These are phyloP conservation scores for Leccinum barrowsii DNA, from an alignment of 768 basidiomycete species.

Conservation along the genomic window DNA sequence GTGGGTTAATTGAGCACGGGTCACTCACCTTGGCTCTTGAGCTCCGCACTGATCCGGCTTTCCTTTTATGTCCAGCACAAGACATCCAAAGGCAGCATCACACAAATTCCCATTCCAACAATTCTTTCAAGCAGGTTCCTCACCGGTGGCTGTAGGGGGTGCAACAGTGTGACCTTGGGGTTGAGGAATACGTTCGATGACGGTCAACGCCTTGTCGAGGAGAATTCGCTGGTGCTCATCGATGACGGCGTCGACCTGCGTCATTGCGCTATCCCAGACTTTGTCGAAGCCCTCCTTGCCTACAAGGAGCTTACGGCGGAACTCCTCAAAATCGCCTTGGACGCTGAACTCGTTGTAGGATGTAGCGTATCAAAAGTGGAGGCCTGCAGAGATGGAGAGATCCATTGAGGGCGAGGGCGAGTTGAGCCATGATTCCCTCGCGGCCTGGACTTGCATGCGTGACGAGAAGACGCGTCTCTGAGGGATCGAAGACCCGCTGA, in stretches of 20 bases:
- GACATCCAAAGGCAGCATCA: slow-evolving; percentile 89
- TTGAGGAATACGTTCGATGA: slow-evolving; percentile 77
- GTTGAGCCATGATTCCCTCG: slow-evolving; percentile 89
- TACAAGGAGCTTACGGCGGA: slow-evolving; percentile 70
- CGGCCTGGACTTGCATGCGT: slow-evolving; percentile 91
- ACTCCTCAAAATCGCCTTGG: slow-evolving; percentile 84
- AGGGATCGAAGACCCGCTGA: slow-evolving; percentile 85
- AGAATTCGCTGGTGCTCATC: slow-evolving; percentile 86
- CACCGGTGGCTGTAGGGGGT: slow-evolving; percentile 53
- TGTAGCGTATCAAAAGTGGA: slow-evolving; percentile 96
- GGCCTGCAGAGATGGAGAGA: slow-evolving; percentile 87
- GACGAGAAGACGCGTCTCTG: slow-evolving; percentile 91
- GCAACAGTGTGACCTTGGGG: slow-evolving; percentile 35
- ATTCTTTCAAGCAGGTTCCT: slow-evolving; percentile 97
- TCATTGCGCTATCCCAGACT: slow-evolving; percentile 93
- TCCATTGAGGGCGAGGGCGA: slow-evolving; percentile 91
- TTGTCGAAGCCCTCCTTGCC: slow-evolving; percentile 84
- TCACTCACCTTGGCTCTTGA: slow-evolving; percentile 81
- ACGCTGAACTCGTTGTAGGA: slow-evolving; percentile 98
- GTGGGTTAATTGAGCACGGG: neutral
- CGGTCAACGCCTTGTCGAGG: slow-evolving; percentile 84
- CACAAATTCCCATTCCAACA: slow-evolving; percentile 99
- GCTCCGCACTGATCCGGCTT: slow-evolving; percentile 86
- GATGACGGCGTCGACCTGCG: slow-evolving; percentile 86
- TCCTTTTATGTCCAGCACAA: slow-evolving; percentile 84